phyloP scores from a whole-genome alignment of 495 filamentous ascomycete genomes.

The Xylaria telfairii region DNA sequence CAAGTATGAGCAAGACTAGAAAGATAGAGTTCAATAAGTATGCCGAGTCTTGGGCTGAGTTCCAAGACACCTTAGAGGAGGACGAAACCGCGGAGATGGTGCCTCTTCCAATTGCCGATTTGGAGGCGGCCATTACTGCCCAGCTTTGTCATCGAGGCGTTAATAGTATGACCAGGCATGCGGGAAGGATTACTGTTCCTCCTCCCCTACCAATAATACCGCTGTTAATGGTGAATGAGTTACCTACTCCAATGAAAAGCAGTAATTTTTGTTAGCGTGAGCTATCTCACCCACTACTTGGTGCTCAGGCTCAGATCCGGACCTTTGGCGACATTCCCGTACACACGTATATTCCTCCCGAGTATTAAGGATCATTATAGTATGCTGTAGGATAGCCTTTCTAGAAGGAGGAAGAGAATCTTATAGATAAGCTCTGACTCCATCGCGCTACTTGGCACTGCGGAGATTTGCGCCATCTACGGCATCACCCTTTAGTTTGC shows the following conservation, averaged over 20 bases:
- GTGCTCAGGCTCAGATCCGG: not conserved
- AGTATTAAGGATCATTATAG: not conserved
- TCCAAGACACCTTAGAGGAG: constrained; percentile 54
- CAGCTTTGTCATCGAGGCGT: not conserved
- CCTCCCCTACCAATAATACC: not conserved
- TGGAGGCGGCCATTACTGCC: not conserved
- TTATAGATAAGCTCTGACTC: too few species aligned
- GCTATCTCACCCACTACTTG: not conserved
- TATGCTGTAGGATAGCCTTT: not conserved
- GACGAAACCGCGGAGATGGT: constrained; percentile 48
- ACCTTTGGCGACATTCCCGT: not conserved
- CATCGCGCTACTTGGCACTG: not conserved
- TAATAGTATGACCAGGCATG: not conserved
- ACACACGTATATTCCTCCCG: not conserved
- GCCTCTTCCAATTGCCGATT: constrained; percentile 30
- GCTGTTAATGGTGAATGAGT: not conserved
- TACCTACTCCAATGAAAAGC: not conserved
- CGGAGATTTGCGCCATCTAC: not conserved
- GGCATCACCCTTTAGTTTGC: not conserved
- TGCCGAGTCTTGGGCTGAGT: constrained; percentile 59
- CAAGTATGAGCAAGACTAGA: constrained; percentile 65
- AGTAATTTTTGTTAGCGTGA: not conserved
- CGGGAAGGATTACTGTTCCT: constrained; percentile 19
- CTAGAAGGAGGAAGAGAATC: not conserved
- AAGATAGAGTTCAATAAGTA: constrained; percentile 57